These are phyloP conservation scores for Fusarium brevicatenulatum DNA, from an alignment of 2,329 filamentous ascomycete species.

Conservation along the genomic window DNA sequence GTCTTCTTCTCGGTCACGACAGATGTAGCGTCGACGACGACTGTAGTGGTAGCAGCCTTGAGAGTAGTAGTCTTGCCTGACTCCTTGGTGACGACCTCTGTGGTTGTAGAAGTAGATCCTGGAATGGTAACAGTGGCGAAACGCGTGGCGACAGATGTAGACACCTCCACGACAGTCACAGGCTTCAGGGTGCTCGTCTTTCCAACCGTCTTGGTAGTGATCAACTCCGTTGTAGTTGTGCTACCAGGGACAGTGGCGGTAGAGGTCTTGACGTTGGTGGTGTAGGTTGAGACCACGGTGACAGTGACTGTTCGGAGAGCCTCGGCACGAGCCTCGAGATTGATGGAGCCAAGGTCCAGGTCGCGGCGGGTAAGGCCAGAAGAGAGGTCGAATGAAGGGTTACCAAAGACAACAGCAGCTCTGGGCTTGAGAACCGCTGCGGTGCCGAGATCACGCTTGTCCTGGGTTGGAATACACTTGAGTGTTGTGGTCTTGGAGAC, in stretches of 20 bases:
- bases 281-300: slow-evolving; percentile 24
- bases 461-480: slow-evolving; percentile 32
- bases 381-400: slow-evolving; percentile 13
- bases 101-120: slow-evolving; percentile 30
- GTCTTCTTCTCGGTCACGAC: slow-evolving; percentile 33
- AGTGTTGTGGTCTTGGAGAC: slow-evolving; percentile 35
- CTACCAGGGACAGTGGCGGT: slow-evolving; percentile 24
- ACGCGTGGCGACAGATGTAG: slow-evolving; percentile 21
- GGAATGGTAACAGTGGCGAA: slow-evolving; percentile 21
- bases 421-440: background rate
- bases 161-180: slow-evolving; percentile 10
- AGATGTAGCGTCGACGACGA: slow-evolving; percentile 21
- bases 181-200: slow-evolving; percentile 28
- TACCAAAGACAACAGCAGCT: slow-evolving; percentile 23
- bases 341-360: slow-evolving; percentile 13
- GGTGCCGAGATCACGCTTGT: slow-evolving; percentile 20
- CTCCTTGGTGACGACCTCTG: slow-evolving; percentile 25
- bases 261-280: slow-evolving; percentile 28
- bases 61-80: slow-evolving; percentile 38
- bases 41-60: slow-evolving; percentile 31
- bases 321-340: slow-evolving; percentile 22
- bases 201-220: slow-evolving; percentile 22
- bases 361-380: slow-evolving; percentile 18
- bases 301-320: slow-evolving; percentile 16
- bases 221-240: slow-evolving; percentile 20